Conservation (phyloP, 2,329 filamentous ascomycete genomes). For the Penicillium sclerotiorum region DNA sequence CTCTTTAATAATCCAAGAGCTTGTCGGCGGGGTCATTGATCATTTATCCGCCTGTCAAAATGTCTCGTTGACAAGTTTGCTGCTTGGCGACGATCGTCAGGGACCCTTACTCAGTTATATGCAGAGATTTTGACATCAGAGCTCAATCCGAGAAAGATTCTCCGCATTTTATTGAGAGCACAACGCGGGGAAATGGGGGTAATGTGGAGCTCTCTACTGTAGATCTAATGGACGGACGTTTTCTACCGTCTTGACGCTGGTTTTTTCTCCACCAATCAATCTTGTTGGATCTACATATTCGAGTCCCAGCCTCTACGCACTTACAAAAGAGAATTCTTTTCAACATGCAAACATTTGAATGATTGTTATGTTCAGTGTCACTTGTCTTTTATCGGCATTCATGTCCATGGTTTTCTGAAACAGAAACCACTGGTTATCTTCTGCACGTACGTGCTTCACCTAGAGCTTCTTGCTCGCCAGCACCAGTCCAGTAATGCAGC, state of each 20-base stretch:
- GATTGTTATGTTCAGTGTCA: background rate
- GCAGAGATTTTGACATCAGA: background rate
- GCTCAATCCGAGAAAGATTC: background rate
- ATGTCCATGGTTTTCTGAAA: no score
- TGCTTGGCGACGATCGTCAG: constrained; percentile 1
- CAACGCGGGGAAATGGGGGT: background rate
- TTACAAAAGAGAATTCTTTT: no score
- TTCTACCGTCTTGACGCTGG: background rate
- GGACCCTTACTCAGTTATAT: background rate
- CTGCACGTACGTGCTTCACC: background rate
- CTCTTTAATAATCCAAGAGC: no score
- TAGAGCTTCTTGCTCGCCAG: constrained; percentile 36
- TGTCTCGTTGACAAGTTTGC: background rate
- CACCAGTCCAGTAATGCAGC: constrained; percentile 42
- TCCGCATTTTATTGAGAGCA: constrained; percentile 20
- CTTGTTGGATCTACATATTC: background rate
- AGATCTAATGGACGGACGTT: background rate
- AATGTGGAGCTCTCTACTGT: background rate
- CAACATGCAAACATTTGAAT: background rate
- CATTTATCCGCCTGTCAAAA: constrained; percentile 7
- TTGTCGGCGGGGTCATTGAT: background rate
- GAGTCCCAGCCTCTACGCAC: no score
- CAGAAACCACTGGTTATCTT: no score
- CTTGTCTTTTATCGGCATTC: no score
- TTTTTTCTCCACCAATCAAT: constrained; percentile 4